Conservation (phyloP, 805 yeast species). For the Ogataea pini region DNA sequence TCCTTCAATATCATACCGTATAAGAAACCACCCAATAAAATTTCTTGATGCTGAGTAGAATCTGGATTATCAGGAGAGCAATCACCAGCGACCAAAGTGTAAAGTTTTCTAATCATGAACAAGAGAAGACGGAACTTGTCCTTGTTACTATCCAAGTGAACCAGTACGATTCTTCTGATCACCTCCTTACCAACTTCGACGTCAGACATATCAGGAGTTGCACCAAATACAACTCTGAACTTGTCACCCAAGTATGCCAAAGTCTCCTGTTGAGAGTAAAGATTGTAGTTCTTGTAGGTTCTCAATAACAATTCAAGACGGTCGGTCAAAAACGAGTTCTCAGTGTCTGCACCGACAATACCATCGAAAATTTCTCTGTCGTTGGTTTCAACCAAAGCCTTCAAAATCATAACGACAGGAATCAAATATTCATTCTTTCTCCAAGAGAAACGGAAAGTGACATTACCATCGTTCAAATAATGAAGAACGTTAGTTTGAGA, state of each 20-base stretch:
- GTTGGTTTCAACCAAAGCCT: slow-evolving; percentile 85
- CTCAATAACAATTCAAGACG: slow-evolving; percentile 92
- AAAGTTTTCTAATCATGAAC: slow-evolving; percentile 94
- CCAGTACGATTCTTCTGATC: slow-evolving; percentile 79
- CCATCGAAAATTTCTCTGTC: slow-evolving; percentile 97
- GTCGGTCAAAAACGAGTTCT: slow-evolving; percentile 93
- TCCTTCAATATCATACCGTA: slow-evolving; percentile 97
- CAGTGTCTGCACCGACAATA: slow-evolving; percentile 83
- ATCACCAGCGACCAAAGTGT: slow-evolving; percentile 94
- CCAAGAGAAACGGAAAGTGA: slow-evolving; percentile 96
- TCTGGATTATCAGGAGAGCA: slow-evolving; percentile 98
- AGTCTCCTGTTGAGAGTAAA: slow-evolving; percentile 83
- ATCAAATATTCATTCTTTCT: slow-evolving; percentile 92
- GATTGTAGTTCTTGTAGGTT: slow-evolving; percentile 77
- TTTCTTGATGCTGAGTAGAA: slow-evolving; percentile 98
- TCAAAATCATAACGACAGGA: slow-evolving; percentile 89
- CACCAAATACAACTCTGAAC: slow-evolving; percentile 89
- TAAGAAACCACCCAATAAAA: slow-evolving; percentile 90
- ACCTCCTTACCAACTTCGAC: slow-evolving; percentile 89
- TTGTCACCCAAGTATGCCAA: slow-evolving; percentile 93
- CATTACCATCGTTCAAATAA: slow-evolving; percentile 92
- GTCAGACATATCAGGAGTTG: slow-evolving; percentile 85
- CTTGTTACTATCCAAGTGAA: slow-evolving; percentile 69
- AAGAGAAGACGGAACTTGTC: slow-evolving; percentile 87
- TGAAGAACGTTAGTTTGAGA: slow-evolving; percentile 98